Base-by-base conservation (phyloP, 768 basidiomycete genomes). In the Chalciporus sphaerocephalus region DNA sequence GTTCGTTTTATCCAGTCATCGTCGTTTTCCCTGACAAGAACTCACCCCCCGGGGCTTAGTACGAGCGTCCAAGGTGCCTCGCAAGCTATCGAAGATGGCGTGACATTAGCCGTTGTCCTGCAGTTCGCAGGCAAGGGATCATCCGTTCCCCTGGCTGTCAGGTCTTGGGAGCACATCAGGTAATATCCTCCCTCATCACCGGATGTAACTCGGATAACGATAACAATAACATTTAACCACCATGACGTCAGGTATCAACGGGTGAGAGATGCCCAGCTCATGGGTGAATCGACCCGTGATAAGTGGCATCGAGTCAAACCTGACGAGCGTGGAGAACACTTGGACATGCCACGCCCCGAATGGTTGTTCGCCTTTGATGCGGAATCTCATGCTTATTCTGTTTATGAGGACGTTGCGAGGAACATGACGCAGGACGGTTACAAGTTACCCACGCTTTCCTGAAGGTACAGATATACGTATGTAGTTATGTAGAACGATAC, bases 51-150 rank as follows among this genome's bases (percentile, higher is more conserved):
- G n/a, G n/a, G 15, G 21, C 20, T 33, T 7, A 62, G 45, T n/a
- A 30, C 45, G 41, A 56, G 57, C n/a, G 43, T 45, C 1, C 65
- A 71, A 48, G 72, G 71, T 4, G 71, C 70, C 2, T 65, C 72
- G 2, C 68, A 72, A 40, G 72, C 70, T 1, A 62, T 71, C 22
- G 72, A 74, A 44, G 72, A 75, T 47, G 71, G 59, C 1, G 67
- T 66, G 0, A 63, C 67, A 1, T 50, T 72, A 11, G 67, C 62
- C 0, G 56, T 64, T 6, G 53, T 60, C 6, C 52, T 74, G 13
- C 13, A 36, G 18, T 34, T 50, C 24, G 48, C 33, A 30, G 9
- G 48, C 38, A 0, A 59, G 40, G 38, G 44, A 24, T 30, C 15
- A 16, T n/a, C 28, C 10, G 17, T 40, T 17, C 16, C 15, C 10